Base-by-base conservation (phyloP, 495 filamentous ascomycete genomes). In the Platismatia glauca region DNA sequence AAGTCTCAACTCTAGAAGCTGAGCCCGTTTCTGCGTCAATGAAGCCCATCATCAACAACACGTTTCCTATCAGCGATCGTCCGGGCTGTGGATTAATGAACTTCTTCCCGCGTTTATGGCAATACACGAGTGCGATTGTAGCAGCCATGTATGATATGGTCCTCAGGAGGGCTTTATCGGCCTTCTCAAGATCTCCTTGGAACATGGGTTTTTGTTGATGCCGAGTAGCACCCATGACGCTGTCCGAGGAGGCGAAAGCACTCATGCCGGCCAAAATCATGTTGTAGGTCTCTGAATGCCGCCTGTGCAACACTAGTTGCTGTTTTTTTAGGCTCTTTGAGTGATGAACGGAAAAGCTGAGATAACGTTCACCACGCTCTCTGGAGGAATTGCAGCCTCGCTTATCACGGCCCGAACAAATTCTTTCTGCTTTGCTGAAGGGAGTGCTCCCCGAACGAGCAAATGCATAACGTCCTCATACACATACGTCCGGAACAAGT, bases 391-490 rank as follows among this genome's bases (percentile, higher is more conserved):
- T 37, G 33, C 61, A 9, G 57, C n/a, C 44, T 55, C 62, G 43
- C 34, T 1, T 7, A 78, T 75, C 11, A 73, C 64, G 53, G 71
- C 69, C 34, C 66, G 68, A 24, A 76, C 68, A 37, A 64, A 70
- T 29, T 67, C 64, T 57, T 71, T 71, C 64, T 81, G 69, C 34
- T 73, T 64, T 43, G 65, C 57, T 0, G 71, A 70, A 1, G 78
- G 78, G 5, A 77, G 62, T 13, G 66, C 61, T 0, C 77, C 76
- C 66, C 74, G 80, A 55, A 79, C 75, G n/a, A 81, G 69, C 35
- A 81, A 70, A 57, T 76, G 71, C 39, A 72, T 71, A 13, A 75
- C 71, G 57, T 81, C 79, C 24, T 74, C 68, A 58, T 72, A 79
- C 39, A 73, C 70, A 13, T 70, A 67, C 53, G 75, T 65, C 24